Evolutionary conservation across 1,284 basidiomycete species (phyloP).

Genomic region (Takashimella koratensis): DNA sequence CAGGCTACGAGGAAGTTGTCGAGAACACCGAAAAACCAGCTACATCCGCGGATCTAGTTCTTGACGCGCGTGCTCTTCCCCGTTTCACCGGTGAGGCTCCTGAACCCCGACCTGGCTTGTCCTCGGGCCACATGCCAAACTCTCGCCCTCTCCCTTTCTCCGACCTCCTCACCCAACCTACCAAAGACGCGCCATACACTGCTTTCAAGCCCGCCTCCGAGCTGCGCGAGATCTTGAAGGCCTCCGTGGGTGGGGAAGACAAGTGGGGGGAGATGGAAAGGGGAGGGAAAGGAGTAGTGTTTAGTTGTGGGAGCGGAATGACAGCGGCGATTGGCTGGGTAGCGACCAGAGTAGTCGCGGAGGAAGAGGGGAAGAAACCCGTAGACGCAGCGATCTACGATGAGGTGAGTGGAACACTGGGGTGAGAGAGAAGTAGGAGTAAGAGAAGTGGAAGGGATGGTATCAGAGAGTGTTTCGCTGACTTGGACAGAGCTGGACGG

Average conservation of each 20-base stretch:
- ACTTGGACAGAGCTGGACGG: conserved; percentile 35
- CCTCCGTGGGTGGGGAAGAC: conserved; percentile 51
- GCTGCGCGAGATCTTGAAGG: conserved; percentile 56
- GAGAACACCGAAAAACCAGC: conserved; percentile 61
- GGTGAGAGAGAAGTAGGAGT: neutral
- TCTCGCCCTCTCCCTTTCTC: conserved; percentile 82
- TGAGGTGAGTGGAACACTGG: conserved; percentile 36
- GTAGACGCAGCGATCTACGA: conserved; percentile 49
- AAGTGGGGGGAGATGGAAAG: conserved; percentile 55
- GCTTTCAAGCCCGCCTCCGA: conserved; percentile 61
- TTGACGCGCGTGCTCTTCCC: conserved; percentile 79
- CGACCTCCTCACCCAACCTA: conserved; percentile 57
- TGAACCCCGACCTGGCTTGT: conserved; percentile 82
- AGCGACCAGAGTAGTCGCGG: conserved; percentile 77
- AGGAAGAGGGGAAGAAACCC: conserved; percentile 56
- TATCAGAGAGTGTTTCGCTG: conserved; percentile 1
- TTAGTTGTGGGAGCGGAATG: conserved; percentile 92
- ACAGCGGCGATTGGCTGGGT: conserved; percentile 91
- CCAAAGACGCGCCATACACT: conserved; percentile 45
- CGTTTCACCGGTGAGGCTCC: conserved; percentile 78
- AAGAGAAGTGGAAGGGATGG: neutral
- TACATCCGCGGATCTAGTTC: conserved; percentile 56
- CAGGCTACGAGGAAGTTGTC: conserved; percentile 80
- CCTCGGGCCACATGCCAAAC: conserved; percentile 89
- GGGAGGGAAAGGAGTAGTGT: conserved; percentile 61